These are phyloP conservation scores for Herpetomonas muscarum DNA, from an alignment of 208 protist species.

Conservation along the genomic window DNA sequence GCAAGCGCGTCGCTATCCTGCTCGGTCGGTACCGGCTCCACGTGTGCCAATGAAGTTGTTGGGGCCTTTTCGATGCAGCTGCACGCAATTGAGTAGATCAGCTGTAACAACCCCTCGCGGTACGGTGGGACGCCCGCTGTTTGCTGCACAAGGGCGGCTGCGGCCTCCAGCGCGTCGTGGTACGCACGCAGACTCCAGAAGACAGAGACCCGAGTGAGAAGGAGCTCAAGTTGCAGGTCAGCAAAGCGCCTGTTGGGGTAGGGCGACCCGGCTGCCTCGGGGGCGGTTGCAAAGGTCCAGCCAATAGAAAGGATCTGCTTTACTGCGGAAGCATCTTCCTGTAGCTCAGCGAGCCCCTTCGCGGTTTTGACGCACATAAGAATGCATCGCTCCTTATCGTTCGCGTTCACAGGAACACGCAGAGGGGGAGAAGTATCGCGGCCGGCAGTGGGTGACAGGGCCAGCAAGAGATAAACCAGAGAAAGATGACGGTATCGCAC, in stretches of 20 bases:
- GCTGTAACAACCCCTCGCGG: conserved; percentile 49
- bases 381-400: conserved; percentile 65
- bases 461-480: no score
- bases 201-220: conserved; percentile 45
- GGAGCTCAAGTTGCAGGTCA: conserved; percentile 38
- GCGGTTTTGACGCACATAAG: conserved; percentile 78
- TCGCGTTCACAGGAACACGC: no score
- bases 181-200: conserved; percentile 23
- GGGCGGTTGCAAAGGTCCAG: no score
- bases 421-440: no score
- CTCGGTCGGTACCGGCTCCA: not conserved
- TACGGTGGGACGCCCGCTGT: conserved; percentile 16
- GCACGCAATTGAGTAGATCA: conserved; percentile 43
- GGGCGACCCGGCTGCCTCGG: no score
- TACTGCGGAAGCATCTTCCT: no score
- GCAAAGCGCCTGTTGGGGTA: no score
- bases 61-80: not conserved
- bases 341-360: conserved; percentile 23
- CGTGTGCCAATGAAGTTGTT: not conserved
- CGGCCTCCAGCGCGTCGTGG: conserved; percentile 11
- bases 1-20: not conserved
- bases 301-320: no score
- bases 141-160: conserved; percentile 21
- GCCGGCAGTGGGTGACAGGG: no score
- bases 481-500: no score